These are phyloP conservation scores for Emmonsia crescens DNA, from an alignment of 2,329 filamentous ascomycete species.

Conservation along the genomic window DNA sequence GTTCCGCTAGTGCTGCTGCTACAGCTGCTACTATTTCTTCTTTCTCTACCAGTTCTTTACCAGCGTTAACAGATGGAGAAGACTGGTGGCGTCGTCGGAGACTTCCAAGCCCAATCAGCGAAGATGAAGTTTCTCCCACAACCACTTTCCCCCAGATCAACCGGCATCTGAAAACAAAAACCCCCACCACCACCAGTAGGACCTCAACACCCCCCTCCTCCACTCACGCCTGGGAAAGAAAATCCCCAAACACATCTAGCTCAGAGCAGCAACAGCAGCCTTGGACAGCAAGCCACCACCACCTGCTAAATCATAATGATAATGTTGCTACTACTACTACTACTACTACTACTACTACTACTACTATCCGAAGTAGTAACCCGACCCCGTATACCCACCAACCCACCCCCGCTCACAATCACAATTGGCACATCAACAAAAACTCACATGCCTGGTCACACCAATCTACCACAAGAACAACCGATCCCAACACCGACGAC, in stretches of 20 bases:
- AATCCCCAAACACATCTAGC: background rate
- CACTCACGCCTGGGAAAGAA: background rate
- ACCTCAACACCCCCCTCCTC: background rate
- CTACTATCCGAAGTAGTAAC: background rate
- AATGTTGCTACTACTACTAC: background rate
- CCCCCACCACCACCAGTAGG: background rate
- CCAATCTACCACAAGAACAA: background rate
- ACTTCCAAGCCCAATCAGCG: conserved; percentile 32
- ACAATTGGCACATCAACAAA: background rate
- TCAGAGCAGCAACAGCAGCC: background rate
- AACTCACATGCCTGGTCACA: background rate
- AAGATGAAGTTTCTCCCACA: conserved; percentile 19
- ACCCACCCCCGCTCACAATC: background rate
- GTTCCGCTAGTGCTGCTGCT: background rate
- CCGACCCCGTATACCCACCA: background rate
- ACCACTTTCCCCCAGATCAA: background rate
- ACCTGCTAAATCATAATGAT: background rate
- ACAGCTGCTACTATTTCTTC: background rate
- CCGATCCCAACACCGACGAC: background rate
- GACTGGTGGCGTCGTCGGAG: conserved; percentile 16
- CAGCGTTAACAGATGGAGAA: background rate
- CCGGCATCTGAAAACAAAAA: background rate
- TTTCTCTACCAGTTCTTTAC: background rate
- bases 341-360: background rate
- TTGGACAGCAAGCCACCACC: background rate